Evolutionary conservation across 1,284 basidiomycete species (phyloP).

Genomic region (Ustilago crameri): DNA sequence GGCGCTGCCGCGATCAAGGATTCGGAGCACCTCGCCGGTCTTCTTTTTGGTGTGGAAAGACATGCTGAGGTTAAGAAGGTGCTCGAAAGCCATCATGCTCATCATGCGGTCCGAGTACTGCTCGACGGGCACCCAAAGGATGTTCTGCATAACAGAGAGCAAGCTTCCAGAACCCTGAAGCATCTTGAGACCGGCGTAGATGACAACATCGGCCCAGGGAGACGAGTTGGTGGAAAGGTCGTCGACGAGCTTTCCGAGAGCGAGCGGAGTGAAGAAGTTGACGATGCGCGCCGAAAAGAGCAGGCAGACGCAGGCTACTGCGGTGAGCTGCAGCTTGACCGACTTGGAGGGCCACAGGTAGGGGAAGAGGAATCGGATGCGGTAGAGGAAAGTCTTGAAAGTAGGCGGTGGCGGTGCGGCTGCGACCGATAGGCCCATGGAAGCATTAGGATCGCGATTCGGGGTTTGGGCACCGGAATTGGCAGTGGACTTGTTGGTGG

Average conservation of each 20-base stretch:
- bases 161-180: conserved; percentile 69
- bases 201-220: conserved; percentile 57
- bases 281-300: conserved; percentile 80
- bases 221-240: conserved; percentile 59
- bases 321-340: conserved; percentile 76
- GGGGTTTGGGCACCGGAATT: conserved; percentile 31
- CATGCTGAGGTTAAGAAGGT: conserved; percentile 74
- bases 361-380: conserved; percentile 75
- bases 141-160: conserved; percentile 57
- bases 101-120: conserved; percentile 75
- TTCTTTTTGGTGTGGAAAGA: conserved; percentile 82
- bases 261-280: conserved; percentile 78
- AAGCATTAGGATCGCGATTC: conserved; percentile 51
- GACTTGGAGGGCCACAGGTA: conserved; percentile 84
- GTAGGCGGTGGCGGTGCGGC: conserved; percentile 59
- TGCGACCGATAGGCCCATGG: conserved; percentile 61
- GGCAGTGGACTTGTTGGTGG: conserved; percentile 16
- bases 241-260: conserved; percentile 77
- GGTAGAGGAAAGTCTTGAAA: conserved; percentile 54
- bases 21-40: conserved; percentile 77
- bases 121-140: conserved; percentile 80
- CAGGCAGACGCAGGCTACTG: conserved; percentile 77
- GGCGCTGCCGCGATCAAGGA: conserved; percentile 75
- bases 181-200: conserved; percentile 68
- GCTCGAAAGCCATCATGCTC: conserved; percentile 67